phyloP scores from a whole-genome alignment of 176 grass and related monocot species.

The Ensete glaucum region DNA sequence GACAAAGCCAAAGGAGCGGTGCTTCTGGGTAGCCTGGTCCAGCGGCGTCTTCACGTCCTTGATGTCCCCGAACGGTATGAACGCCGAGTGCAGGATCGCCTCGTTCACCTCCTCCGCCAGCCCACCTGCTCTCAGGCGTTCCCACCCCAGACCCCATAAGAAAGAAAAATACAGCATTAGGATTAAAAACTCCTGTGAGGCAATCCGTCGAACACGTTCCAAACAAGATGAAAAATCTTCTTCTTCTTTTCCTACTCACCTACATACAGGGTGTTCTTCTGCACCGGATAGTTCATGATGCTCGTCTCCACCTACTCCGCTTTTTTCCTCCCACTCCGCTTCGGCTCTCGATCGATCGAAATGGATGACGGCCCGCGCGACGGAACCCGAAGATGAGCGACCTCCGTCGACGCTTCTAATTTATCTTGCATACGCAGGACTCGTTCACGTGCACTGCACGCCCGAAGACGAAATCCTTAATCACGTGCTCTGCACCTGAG shows the following conservation, averaged over 20 bases:
- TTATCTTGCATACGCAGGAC: too few species aligned
- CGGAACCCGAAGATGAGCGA: too few species aligned
- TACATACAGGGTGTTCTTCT: constrained; percentile 98
- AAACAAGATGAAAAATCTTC: background rate
- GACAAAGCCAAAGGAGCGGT: constrained; percentile 96
- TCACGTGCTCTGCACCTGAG: too few species aligned
- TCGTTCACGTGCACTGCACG: too few species aligned
- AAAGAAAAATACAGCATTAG: background rate
- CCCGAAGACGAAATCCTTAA: too few species aligned
- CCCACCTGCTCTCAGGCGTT: constrained; percentile 36
- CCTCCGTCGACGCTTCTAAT: too few species aligned
- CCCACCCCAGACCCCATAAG: constrained; percentile 1
- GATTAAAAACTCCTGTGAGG: background rate
- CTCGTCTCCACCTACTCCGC: background rate
- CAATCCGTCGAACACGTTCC: constrained; percentile 49
- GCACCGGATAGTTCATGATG: constrained; percentile 61
- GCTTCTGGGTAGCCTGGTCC: constrained; percentile 95
- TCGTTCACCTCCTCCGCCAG: constrained; percentile 95
- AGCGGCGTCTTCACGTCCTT: constrained; percentile 99
- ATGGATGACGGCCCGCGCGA: too few species aligned
- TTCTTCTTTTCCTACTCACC: constrained; percentile 27
- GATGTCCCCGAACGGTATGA: constrained; percentile 95
- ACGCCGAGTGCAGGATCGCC: constrained; percentile 85
- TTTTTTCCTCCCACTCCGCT: background rate
- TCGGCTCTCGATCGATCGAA: too few species aligned